Evolutionary conservation across 805 yeast species (phyloP).

Genomic region (Sugiyamaella mastotermitis): DNA sequence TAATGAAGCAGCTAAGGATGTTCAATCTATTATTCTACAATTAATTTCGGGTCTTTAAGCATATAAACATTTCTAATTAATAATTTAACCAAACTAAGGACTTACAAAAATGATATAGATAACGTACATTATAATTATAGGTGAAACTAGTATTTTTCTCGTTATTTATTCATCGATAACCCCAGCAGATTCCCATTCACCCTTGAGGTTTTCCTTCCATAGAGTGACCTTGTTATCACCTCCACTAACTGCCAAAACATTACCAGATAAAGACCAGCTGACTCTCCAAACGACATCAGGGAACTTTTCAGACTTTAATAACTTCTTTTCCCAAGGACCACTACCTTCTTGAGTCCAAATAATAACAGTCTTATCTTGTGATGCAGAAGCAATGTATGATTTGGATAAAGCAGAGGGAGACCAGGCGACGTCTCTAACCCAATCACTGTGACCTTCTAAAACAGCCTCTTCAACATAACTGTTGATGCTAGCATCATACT

Average conservation of each 20-base stretch:
- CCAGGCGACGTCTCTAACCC: constrained; percentile 99
- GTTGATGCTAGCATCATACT: constrained; percentile 45
- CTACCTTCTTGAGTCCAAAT: constrained; percentile 85
- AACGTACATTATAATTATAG: not conserved
- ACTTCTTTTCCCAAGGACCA: constrained; percentile 73
- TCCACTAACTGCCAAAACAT: constrained; percentile 88
- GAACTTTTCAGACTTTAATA: constrained; percentile 71
- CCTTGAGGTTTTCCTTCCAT: constrained; percentile 92
- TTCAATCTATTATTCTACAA: constrained; percentile 49
- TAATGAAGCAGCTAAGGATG: constrained; percentile 72
- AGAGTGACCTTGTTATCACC: constrained; percentile 94
- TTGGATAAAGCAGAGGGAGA: constrained; percentile 84
- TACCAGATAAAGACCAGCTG: constrained; percentile 95
- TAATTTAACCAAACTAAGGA: too few relatives aligned
- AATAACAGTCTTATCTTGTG: constrained; percentile 91
- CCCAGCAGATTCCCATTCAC: constrained; percentile 97
- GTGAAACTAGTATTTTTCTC: not conserved
- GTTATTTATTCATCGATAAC: constrained; percentile 68
- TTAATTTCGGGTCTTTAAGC: constrained; percentile 1
- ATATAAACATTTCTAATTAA: too few relatives aligned
- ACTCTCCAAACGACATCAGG: constrained; percentile 99
- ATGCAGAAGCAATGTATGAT: constrained; percentile 91
- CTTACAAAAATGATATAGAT: too few relatives aligned
- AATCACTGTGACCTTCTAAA: constrained; percentile 87
- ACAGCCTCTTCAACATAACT: constrained; percentile 68